phyloP scores from a whole-genome alignment of 257 asterid species.

The Solanum dulcamara region DNA sequence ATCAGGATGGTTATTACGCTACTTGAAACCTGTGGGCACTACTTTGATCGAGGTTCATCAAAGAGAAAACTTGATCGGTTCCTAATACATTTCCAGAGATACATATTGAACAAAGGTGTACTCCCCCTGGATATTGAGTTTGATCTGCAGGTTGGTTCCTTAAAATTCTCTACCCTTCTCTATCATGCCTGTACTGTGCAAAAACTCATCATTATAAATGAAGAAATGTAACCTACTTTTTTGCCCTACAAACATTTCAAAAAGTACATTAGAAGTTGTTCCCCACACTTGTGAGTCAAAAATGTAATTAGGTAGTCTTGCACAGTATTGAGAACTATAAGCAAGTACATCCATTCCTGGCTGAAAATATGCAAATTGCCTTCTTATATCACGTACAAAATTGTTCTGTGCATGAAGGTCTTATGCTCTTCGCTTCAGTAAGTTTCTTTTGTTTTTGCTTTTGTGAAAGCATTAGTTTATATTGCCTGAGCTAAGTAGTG shows the following conservation, averaged over 20 bases:
- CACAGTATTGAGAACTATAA: background rate
- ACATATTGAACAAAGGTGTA: conserved; percentile 68
- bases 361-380: background rate
- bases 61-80: conserved; percentile 96
- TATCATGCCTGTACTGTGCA: background rate
- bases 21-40: conserved; percentile 97
- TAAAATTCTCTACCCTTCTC: background rate
- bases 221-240: background rate
- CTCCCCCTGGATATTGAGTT: conserved; percentile 93
- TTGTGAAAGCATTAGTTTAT: background rate
- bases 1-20: conserved; percentile 87
- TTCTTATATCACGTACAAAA: background rate
- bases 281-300: background rate
- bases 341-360: background rate
- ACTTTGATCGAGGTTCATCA: conserved; percentile 95
- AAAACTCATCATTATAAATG: background rate
- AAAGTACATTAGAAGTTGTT: background rate
- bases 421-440: background rate
- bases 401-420: background rate
- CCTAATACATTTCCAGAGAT: conserved; percentile 89
- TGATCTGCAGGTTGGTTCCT: conserved; percentile 82
- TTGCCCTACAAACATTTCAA: background rate
- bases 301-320: background rate
- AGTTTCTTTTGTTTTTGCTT: background rate
- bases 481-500: background rate